Evolutionary conservation across 192 early-diverging fungal species (phyloP).

Genomic region (Linnemannia zychae): DNA sequence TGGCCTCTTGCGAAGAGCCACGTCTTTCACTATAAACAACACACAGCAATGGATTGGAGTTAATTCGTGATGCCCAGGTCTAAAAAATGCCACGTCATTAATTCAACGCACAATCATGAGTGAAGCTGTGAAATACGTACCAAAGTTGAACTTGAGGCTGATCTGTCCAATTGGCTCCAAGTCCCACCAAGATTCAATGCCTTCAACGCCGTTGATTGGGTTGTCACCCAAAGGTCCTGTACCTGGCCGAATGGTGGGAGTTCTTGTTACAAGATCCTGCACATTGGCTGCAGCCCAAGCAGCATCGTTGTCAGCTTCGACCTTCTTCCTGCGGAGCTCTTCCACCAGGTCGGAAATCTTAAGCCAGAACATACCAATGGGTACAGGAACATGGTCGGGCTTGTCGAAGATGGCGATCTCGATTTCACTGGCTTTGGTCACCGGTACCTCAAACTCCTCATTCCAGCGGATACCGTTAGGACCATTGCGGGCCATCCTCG

Average conservation of each 20-base stretch:
- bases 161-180: slow-evolving; percentile 95
- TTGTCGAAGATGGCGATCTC: slow-evolving; percentile 94
- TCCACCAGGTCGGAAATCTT: slow-evolving; percentile 94
- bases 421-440: slow-evolving; percentile 92
- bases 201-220: slow-evolving; percentile 64
- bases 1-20: slow-evolving; percentile 61
- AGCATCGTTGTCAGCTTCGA: slow-evolving; percentile 72
- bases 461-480: slow-evolving; percentile 78
- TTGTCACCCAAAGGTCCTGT: slow-evolving; percentile 53
- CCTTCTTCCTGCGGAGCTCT: slow-evolving; percentile 81
- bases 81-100: neutral
- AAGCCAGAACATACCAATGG: slow-evolving; percentile 93
- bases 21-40: slow-evolving; percentile 61
- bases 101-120: neutral
- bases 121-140: slow-evolving; percentile 55
- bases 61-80: neutral
- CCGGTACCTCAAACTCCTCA: slow-evolving; percentile 89
- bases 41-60: neutral
- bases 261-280: slow-evolving; percentile 25
- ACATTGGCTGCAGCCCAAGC: slow-evolving; percentile 65
- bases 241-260: slow-evolving; percentile 33
- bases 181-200: slow-evolving; percentile 87
- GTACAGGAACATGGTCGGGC: slow-evolving; percentile 70
- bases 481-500: slow-evolving; percentile 70
- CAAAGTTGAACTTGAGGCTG: slow-evolving; percentile 87